Evolutionary conservation across 345 rosid species (phyloP), one percentile per base, ranked within the genome.

Genomic region (Pugionium dolabratum): DNA sequence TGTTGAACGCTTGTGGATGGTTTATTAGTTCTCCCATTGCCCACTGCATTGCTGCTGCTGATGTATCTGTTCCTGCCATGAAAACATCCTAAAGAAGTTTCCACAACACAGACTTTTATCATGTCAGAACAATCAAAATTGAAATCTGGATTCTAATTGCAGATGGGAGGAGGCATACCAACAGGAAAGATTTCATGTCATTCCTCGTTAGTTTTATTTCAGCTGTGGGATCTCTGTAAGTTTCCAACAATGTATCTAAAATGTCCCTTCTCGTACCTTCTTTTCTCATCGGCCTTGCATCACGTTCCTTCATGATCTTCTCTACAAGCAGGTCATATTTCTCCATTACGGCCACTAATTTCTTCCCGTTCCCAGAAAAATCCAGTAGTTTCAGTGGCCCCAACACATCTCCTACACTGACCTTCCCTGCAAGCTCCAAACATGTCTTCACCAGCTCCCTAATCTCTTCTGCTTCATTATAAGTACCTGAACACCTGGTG

Each of bases 381-480:
- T 87, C 91, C 45, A 87, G 36, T 11, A 77, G 50, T 62, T 72
- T 84, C 37, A 87, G 55, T 7, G 90, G 91, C 10, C 97, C 97
- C 65, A 87, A 75, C 9, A 89, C 78, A n/a, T 83, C 86, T 11
- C 84, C 88, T 4, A 76, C 70, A 59, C 76, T 71, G 39, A 86
- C 63, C 74, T 82, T 89, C 64, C 86, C 93, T 0, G 85, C 78
- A 40, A 75, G 83, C 45, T 72, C 44, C 76, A 84, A 66, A 36
- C 85, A 77, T 46, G 79, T 76, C 72, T 50, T 62, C 1, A 89
- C 50, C 39, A 60, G 36, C 65, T 59, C 29, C 65, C 78, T 62
- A 33, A 86, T 75, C 50, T 78, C 81, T 9, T 61, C 43, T 0
- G 87, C 88, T 25, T 83, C 85, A n/a, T 76, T 60, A 39, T 57